Percentiles rank a stretch among this genome's conserved stretches.
Evolutionary conservation across 202 grass and related monocot genomes (phyloP).

Genomic region (Brachypodium distachyon): DNA sequence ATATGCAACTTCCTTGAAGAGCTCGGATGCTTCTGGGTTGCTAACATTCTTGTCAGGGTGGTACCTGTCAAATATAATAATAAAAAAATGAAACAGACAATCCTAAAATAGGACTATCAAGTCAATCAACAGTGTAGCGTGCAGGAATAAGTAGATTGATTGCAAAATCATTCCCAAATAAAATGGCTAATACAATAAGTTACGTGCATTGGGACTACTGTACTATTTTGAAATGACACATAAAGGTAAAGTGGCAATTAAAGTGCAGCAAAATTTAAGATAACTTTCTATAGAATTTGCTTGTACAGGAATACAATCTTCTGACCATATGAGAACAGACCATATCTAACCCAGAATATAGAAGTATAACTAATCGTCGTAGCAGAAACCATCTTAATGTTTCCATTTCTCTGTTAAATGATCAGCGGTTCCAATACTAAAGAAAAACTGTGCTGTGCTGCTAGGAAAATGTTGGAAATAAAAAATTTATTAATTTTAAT

Average conservation of each 20-base stretch:
- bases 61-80: slow-evolving; percentile 46
- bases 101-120: neutral
- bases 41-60: slow-evolving; percentile 98
- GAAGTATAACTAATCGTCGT: neutral
- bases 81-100: slow-evolving; percentile 10
- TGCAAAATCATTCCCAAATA: neutral
- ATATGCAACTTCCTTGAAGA: slow-evolving; percentile 99
- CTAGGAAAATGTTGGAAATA: neutral
- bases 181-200: neutral
- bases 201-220: neutral
- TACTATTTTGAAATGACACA: neutral
- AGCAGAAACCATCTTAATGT: neutral
- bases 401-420: neutral
- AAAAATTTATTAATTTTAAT: neutral
- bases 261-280: neutral
- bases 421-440: neutral
- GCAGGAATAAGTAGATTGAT: neutral
- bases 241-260: slow-evolving; percentile 1
- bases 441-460: neutral
- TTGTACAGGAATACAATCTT: neutral
- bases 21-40: slow-evolving; percentile 95
- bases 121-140: neutral
- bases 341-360: neutral
- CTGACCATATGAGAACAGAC: neutral
- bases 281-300: neutral